Base-by-base conservation (phyloP, 176 grass and related monocot species). In the Musa troglodytarum region DNA sequence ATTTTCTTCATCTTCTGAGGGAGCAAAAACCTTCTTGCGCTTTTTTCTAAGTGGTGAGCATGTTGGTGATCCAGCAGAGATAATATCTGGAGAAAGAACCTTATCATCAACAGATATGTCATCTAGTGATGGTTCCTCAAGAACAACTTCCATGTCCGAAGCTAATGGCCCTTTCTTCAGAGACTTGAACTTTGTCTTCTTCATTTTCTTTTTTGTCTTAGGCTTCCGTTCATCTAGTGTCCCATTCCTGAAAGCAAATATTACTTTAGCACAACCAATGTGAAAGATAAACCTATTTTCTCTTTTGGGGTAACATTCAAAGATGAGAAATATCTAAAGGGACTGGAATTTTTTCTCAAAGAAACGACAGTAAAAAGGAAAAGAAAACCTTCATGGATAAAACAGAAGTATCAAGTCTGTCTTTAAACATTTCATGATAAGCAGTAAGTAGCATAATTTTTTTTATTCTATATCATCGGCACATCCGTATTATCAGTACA, bases 171-270 rank as follows among this genome's bases (percentile, higher is more conserved):
- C 86, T 81, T 86, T 99, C 78, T 94, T 91, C 34, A 89, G 68
- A 28, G 95, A 99, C 82, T 94, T 94, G 71, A 99, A 94, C 74
- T 92, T 99, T 26, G 88, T 75, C 73, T 92, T 91, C 71, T 91
- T 94, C 79, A 75, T 77, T 51, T 89, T 98, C 80, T 91, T 99
- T 84, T 86, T 99, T 25, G 76, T 84, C 81, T 92, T 94, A 12
- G 82, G 10, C 87, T 87, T 99, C 51, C 26, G 70, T 54, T 83
- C 52, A 74, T 1, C 9, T 53, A 23, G 19, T 53, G 19, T 23
- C 5, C 10, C 22, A 54, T 74, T 74, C 52, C 71, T 74, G 71
- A 53, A 11, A 6, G 43, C 22, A 69, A 26, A 56, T 26, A 15
- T n/a, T 24, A 56, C 1, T 55, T 74, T 29, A 55, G 10, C 24